These are phyloP conservation scores for Geotrichum cucujoidarum DNA, from an alignment of 1,139 yeast species.

Conservation along the genomic window DNA sequence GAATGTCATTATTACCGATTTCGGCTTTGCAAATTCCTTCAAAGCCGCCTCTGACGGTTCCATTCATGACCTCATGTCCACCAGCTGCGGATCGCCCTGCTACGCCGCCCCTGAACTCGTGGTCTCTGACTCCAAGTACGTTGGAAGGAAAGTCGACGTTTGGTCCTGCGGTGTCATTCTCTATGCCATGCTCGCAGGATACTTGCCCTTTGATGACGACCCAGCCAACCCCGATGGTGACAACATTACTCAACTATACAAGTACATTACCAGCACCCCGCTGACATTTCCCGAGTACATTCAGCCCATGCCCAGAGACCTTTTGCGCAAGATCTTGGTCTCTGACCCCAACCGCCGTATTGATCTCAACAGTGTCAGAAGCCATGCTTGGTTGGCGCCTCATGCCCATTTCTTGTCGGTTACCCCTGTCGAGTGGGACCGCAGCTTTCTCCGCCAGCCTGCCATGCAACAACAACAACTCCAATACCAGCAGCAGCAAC, in stretches of 20 bases:
- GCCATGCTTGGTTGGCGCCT: constrained; percentile 83
- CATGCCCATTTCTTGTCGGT: constrained; percentile 78
- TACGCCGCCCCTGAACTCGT: constrained; percentile 98
- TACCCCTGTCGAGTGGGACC: constrained; percentile 87
- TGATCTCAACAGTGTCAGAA: constrained; percentile 59
- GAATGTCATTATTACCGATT: constrained; percentile 74
- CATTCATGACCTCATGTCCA: constrained; percentile 70
- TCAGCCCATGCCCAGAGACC: constrained; percentile 85
- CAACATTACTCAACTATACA: constrained; percentile 84
- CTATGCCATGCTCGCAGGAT: constrained; percentile 96
- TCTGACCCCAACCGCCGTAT: constrained; percentile 82
- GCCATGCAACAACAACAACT: constrained; percentile 4
- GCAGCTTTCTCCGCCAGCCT: constrained; percentile 24
- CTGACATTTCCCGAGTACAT: constrained; percentile 94
- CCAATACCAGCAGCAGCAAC: not conserved
- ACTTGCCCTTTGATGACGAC: constrained; percentile 96
- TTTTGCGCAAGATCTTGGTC: constrained; percentile 76
- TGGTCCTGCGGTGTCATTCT: constrained; percentile 96
- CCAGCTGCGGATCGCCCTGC: constrained; percentile 97
- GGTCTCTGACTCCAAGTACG: constrained; percentile 78
- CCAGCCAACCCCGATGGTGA: constrained; percentile 95
- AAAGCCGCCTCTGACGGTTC: constrained; percentile 31
- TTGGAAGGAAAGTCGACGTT: constrained; percentile 90
- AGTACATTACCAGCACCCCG: constrained; percentile 85
- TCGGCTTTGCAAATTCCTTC: constrained; percentile 91